Evolutionary conservation across 306 rosid species (phyloP).

Genomic region (Comarum palustre): DNA sequence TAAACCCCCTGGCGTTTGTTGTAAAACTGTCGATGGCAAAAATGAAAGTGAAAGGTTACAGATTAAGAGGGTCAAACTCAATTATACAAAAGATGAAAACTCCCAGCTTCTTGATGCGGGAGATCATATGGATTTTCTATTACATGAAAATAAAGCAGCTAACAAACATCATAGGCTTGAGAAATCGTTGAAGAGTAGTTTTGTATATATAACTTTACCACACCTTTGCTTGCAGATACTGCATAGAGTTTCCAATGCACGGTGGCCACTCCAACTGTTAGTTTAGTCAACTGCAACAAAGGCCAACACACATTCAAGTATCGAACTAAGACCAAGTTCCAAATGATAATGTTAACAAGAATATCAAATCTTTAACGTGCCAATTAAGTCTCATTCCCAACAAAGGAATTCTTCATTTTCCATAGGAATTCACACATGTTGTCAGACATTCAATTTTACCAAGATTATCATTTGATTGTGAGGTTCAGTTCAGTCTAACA

Average conservation of each 20-base stretch:
- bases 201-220: background rate
- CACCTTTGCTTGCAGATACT: background rate
- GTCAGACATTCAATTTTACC: background rate
- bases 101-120: background rate
- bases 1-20: no score
- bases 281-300: conserved; percentile 24
- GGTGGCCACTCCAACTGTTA: background rate
- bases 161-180: background rate
- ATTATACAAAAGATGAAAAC: conserved; percentile 9
- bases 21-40: no score
- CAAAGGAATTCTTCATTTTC: background rate
- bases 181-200: conserved; percentile 1
- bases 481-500: background rate
- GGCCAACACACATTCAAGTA: background rate
- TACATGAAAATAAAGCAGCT: background rate
- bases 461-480: background rate
- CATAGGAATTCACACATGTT: background rate
- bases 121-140: conserved; percentile 20
- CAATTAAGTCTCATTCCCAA: background rate
- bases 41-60: background rate
- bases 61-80: conserved; percentile 5
- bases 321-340: background rate
- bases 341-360: background rate
- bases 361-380: background rate
- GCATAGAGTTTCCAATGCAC: background rate